Base-by-base conservation (phyloP, 1,284 basidiomycete species). In the Moesziomyces globuligerus region DNA sequence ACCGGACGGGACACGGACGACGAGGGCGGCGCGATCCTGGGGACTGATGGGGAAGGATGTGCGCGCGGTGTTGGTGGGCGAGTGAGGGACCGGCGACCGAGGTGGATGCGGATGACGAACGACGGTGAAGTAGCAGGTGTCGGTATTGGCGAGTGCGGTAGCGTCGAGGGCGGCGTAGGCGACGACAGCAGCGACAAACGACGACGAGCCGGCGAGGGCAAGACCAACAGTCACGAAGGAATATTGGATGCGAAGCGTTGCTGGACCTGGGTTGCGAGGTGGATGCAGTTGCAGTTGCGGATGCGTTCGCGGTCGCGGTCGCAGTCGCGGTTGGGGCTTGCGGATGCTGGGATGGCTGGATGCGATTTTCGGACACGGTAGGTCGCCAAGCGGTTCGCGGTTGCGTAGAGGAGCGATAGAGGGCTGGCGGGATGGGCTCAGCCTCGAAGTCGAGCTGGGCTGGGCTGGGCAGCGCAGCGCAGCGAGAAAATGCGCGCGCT, bases 211-310 rank as follows among this genome's bases (percentile, higher is more conserved):
- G 13, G 29, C 54, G 54, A 53, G 47, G 56, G 36, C 26, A n/a
- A 7, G 41, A 40, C 53, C 43, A 55, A 52, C 58, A 58, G 50
- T 43, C 45, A 55, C 42, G 40, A 25, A 21, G 32, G 57, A 49
- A 60, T 52, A 59, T 59, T 51, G 52, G 42, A 48, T 50, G 53
- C 46, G 36, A 42, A 44, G 37, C 21, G 29, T 42, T 10, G 36
- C 18, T 47, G 21, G 32, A 38, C 50, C 44, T 42, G 58, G 42
- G 46, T 45, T 42, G 51, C 44, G 47, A 50, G 48, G 45, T 68
- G 57, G 52, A 54, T 60, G 48, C 50, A 46, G 48, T 46, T 32
- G 44, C 26, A 10, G 24, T 11, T 34, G 20, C 26, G 32, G 44
- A 15, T 41, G 20, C 26, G 32, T 24, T 50, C 36, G 39, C 20